phyloP scores from a whole-genome alignment of 192 early-diverging fungal genomes.

The Dissophora globulifera region DNA sequence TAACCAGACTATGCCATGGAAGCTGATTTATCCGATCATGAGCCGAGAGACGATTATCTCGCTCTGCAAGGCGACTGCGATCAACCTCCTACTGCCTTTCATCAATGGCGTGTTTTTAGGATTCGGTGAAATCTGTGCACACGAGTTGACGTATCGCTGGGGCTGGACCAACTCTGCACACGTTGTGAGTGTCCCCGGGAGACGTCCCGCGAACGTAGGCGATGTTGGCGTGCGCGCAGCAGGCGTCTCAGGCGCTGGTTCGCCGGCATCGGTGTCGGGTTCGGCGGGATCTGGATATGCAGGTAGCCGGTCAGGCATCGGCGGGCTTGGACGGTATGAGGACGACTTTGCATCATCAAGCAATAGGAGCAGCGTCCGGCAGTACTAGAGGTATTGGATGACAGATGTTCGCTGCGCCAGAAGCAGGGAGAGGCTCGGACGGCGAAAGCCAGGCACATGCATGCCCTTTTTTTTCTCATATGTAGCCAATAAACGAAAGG shows the following conservation, averaged over 20 bases:
- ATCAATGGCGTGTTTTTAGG: slow-evolving; percentile 74
- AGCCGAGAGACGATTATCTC: slow-evolving; percentile 50
- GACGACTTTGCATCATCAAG: slow-evolving; percentile 16
- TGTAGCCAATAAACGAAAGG: too few relatives aligned
- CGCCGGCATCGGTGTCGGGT: slow-evolving; percentile 8
- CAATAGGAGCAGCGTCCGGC: slow-evolving; percentile 2
- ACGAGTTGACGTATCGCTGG: slow-evolving; percentile 78
- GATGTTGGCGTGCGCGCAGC: slow-evolving; percentile 34
- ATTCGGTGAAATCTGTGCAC: slow-evolving; percentile 86
- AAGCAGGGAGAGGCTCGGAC: too few relatives aligned
- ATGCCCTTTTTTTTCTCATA: too few relatives aligned
- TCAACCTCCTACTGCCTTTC: slow-evolving; percentile 68
- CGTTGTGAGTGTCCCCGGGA: slow-evolving; percentile 30
- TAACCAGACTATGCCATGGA: slow-evolving; percentile 54
- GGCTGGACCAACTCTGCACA: slow-evolving; percentile 67
- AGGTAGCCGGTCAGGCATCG: slow-evolving; percentile 45
- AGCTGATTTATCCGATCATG: slow-evolving; percentile 31
- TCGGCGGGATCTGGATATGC: slow-evolving; percentile 23
- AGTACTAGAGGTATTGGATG: too few relatives aligned
- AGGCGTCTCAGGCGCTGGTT: slow-evolving; percentile 23
- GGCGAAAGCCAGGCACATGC: too few relatives aligned
- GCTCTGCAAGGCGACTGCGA: slow-evolving; percentile 57
- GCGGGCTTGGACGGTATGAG: slow-evolving; percentile 27
- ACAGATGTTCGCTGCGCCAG: too few relatives aligned
- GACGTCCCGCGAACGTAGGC: slow-evolving; percentile 5